Base-by-base conservation (phyloP, 805 yeast species). In the Suhomyces vadensis region DNA sequence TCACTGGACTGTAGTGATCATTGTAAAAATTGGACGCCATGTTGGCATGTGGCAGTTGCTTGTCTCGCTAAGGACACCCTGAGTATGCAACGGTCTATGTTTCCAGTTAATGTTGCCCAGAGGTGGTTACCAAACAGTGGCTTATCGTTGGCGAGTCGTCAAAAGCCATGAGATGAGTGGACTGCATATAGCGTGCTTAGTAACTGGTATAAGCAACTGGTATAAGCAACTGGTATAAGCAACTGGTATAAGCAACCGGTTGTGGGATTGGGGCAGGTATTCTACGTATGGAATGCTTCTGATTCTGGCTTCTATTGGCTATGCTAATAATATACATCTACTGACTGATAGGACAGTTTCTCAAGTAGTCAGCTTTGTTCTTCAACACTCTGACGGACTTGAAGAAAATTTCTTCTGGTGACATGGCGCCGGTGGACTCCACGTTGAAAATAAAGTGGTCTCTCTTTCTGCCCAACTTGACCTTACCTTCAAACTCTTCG, bases 361-460 rank as follows among this genome's bases (percentile, higher is more conserved):
- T 81, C 65, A 87, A 73, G 61, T 83, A 85, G 51, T 83, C 87
- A 26, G 87, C 91, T 71, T 94, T 94, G 61, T 85, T 84, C 67
- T 82, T 87, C 63, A 94, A 75, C 43, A 90, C 83, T 63, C 92
- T 79, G 40, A 94, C 86, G 48, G 92, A 82, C 65, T 92, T 94
- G 71, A 89, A 82, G 69, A 94, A 94, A 43, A 94, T 89, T 70
- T 92, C 98, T 57, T 88, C 96, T 17, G 99, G 97, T 11, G 89
- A 74, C 96, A 94, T 91, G 33, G 97, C 96, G 31, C 99, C 98
- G 2, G 96, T 84, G 44, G 92, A 83, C 69, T 94, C 99, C 37
- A 94, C 90, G 57, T 90, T 88, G 74, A 89, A 94, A 41, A 94
- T 87, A 65, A 94, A 94, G 58, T 94, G 96, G 63, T 87, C 94